phyloP scores from a whole-genome alignment of 1,284 basidiomycete species.

The Pseudozyma pruni region DNA sequence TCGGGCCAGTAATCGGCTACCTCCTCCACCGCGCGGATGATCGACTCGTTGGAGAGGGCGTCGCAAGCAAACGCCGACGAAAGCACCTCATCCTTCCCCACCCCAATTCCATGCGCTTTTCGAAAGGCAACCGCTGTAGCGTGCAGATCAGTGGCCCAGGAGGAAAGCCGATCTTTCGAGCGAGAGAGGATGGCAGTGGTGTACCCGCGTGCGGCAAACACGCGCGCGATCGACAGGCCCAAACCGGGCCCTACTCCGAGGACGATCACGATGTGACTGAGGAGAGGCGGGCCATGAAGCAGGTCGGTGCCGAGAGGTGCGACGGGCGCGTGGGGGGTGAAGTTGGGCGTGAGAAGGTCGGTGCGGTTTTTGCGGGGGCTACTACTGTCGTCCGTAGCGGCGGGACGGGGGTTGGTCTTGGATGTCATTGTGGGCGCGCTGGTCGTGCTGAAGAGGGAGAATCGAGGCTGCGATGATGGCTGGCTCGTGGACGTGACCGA shows the following conservation, averaged over 20 bases:
- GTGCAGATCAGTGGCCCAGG: conserved; percentile 41
- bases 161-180: conserved; percentile 35
- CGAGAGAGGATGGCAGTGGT: conserved; percentile 53
- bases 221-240: conserved; percentile 46
- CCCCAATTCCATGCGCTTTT: not conserved
- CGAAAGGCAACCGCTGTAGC: conserved; percentile 22
- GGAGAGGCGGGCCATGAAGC: conserved; percentile 40
- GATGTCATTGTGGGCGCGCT: not conserved
- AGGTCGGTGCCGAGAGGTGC: conserved; percentile 31
- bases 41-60: conserved; percentile 38
- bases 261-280: conserved; percentile 48
- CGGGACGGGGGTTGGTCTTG: too few relatives aligned
- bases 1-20: conserved; percentile 38
- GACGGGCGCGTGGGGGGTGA: conserved; percentile 30
- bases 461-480: not conserved
- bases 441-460: not conserved
- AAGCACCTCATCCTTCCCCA: conserved; percentile 8
- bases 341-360: conserved; percentile 42
- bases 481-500: too few relatives aligned
- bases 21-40: conserved; percentile 23
- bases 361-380: conserved; percentile 23
- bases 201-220: conserved; percentile 55
- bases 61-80: conserved; percentile 54
- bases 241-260: conserved; percentile 59
- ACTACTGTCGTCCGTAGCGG: conserved; percentile 12